A percentile compares a stretch with the other conserved stretches of the same genome.
These are phyloP conservation scores for Pittosporum tobira DNA, from an alignment of 129 eudicot species.

Conservation along the genomic window DNA sequence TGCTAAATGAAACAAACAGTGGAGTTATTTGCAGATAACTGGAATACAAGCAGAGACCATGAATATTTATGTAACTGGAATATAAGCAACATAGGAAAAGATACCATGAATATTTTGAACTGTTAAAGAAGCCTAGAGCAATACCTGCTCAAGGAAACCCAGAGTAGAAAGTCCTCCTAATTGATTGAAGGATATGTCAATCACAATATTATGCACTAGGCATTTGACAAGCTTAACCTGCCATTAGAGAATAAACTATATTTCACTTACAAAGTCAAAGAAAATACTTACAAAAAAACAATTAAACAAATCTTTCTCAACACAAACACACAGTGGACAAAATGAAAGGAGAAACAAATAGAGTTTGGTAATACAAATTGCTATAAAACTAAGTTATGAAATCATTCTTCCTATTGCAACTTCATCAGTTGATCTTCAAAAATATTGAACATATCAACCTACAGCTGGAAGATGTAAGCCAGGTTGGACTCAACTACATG, in stretches of 20 bases:
- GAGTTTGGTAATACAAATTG: too few relatives aligned
- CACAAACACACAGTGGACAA: neutral
- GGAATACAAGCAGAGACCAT: neutral
- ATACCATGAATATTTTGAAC: constrained; percentile 2
- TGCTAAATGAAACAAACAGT: neutral
- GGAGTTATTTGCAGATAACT: too few relatives aligned
- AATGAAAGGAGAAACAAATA: neutral
- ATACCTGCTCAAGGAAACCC: constrained; percentile 92
- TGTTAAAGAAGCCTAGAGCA: neutral
- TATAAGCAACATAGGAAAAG: neutral
- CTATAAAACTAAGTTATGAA: constrained; percentile 1
- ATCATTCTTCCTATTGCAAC: constrained; percentile 1
- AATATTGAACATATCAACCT: neutral
- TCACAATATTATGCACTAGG: constrained; percentile 37
- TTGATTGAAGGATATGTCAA: constrained; percentile 84
- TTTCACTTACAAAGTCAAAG: neutral
- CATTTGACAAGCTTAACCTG: constrained; percentile 95
- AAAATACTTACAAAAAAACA: neutral
- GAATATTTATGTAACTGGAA: neutral
- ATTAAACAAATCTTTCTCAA: neutral
- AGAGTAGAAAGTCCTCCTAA: constrained; percentile 81
- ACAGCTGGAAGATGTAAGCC: neutral
- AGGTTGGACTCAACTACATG: too few relatives aligned
- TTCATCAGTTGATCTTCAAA: neutral
- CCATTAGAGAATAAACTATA: constrained; percentile 21